These are phyloP conservation scores for Westerdykella sp. DNA, from an alignment of 2,329 filamentous ascomycete genomes.

Conservation along the genomic window DNA sequence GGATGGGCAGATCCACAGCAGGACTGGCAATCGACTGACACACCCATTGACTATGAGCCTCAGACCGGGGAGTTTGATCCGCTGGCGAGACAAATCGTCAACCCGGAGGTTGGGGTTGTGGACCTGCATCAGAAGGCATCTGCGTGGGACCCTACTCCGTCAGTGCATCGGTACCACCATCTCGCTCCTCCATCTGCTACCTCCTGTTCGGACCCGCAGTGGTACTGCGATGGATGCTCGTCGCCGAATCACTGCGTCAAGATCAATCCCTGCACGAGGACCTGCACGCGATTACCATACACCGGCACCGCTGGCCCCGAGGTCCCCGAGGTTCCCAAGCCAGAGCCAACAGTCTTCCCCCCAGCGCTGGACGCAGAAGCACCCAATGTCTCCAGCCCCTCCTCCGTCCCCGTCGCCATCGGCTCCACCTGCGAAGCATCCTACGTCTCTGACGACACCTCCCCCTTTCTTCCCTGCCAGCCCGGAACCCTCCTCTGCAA, in stretches of 20 bases:
- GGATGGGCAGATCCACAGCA: too few relatives aligned
- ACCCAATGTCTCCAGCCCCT: constrained; percentile 1
- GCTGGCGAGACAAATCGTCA: not conserved
- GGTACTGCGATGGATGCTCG: constrained; percentile 6
- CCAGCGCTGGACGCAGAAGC: too few relatives aligned
- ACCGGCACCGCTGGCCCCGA: not conserved
- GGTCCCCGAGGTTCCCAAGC: not conserved
- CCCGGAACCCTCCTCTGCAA: constrained; percentile 39
- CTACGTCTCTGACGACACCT: constrained; percentile 22
- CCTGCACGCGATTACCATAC: constrained; percentile 4
- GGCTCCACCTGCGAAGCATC: not conserved
- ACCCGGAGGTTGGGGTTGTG: too few relatives aligned
- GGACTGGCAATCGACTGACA: too few relatives aligned
- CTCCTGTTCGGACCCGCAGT: constrained; percentile 1
- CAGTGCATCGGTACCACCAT: not conserved
- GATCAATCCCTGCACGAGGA: constrained; percentile 10
- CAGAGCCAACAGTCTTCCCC: not conserved
- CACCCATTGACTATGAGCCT: not conserved
- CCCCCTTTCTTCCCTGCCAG: constrained; percentile 31
- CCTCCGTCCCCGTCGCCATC: constrained; percentile 1
- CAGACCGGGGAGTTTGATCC: not conserved
- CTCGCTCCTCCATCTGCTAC: not conserved
- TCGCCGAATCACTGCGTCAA: constrained; percentile 7
- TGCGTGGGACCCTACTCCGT: not conserved
- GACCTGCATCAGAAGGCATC: too few relatives aligned